Evolutionary conservation across 2,329 filamentous ascomycete species (phyloP), one percentile per base, ranked within the genome.

Genomic region (Xylariaceae sp.): DNA sequence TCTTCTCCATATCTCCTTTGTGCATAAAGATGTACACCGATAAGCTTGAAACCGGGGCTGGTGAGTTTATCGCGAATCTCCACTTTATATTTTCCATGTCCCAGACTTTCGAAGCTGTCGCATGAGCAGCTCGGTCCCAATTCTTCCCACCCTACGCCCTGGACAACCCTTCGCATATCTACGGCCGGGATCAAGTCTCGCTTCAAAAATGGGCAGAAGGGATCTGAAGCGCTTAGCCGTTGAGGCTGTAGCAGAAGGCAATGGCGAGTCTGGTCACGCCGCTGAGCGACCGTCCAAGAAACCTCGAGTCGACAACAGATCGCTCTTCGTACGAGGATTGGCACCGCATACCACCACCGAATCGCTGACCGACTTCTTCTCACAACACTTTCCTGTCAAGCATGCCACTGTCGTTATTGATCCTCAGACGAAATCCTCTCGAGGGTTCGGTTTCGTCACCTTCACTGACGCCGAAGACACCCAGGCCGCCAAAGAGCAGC

Each of bases 381-480:
- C 94, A 5, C 84, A 96, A 70, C 88, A 91, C 56, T 97, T 89
- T 66, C 91, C 95, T 6, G 83, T 99, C 69, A 97, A 96, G 72
- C 92, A 97, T 72, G 92, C 94, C 50, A 89, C 88, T n/a, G 91
- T 95, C 3, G 91, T 99, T 40, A 75, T 87, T 54, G 92, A 99
- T 69, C 84, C 88, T 12, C 79, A 85, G 61, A 95, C 91, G 1
- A 96, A 96, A 68, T 77, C 85, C 63, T 96, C 90, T 11, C 87
- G 89, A 68, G 92, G 94, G 19, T 99, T 91, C 71, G 94, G 94
- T 51, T 99, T 99, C 72, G 92, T 99, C 54, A 97, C 94, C 2
- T 94, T 99, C 66, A 89, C 91, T 64, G 94, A 99, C 68, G 82
- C 88, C 32, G 91, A 96, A 62, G 94, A 99, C 75, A 91, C 92